Base-by-base conservation (phyloP, 805 yeast species). In the Candida anglica region DNA sequence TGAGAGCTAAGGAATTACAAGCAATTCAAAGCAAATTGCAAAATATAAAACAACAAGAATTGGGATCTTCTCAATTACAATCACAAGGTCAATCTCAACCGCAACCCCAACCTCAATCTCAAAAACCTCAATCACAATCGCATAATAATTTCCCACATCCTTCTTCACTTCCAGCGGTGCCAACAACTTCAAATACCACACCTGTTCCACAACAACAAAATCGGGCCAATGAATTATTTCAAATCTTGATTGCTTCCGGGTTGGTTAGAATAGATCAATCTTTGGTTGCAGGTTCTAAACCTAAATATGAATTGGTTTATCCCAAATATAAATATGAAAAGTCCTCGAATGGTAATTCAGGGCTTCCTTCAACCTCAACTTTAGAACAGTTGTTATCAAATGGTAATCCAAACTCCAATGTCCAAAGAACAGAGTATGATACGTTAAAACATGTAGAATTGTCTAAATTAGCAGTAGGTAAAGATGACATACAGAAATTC, bases 191-290 rank as follows among this genome's bases (percentile, higher is more conserved):
- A n/a, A n/a, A n/a, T n/a, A n/a, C n/a, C n/a, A n/a, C n/a, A n/a
- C n/a, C 24, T 16, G 10, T 34, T 19, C 44, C 50, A 15, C 26
- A 33, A 19, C 21, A n/a, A n/a, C n/a, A n/a, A n/a, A 40, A 42
- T 21, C 40, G 41, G 27, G 56, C 62, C 7, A 56, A 52, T 25
- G 52, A 52, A 19, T 36, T 69, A 19, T 67, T 69, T 41, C 48
- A 55, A 14, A 48, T 53, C 15, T 53, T 69, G 24, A 40, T 67
- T 6, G 47, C 52, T 7, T 50, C 60, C 3, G 73, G 73, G 3
- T 51, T 69, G 28, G 63, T 68, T 4, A 52, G 52, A 19, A 56
- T 58, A 19, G 69, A 66, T 30, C 71, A 65, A 44, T 63, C 65
- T 8, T 59, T 64, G 21, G 58, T 57, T 18, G 65, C 66, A 5